Base-by-base conservation (phyloP, 805 yeast species). In the Myxozyma neotropica region DNA sequence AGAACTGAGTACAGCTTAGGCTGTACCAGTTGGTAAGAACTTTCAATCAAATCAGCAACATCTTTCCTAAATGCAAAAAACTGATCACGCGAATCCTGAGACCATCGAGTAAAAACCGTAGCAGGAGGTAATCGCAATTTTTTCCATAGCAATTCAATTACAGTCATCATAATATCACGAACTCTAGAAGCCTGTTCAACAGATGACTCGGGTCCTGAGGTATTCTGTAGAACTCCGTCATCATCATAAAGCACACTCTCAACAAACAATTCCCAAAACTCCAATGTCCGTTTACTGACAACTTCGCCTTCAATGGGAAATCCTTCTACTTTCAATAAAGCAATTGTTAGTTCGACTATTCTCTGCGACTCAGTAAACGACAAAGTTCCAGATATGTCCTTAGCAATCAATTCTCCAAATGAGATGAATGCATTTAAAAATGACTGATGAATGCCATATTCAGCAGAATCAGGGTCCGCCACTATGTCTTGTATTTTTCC, bases 11-110 rank as follows among this genome's bases (percentile, higher is more conserved):
- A 82, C 38, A 89, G 71, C 1, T 78, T 74, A 0, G 71, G 55
- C 39, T 88, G 89, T 38, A 89, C 77, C 4, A 88, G 76, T 0
- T 90, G 82, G 75, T 86, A 89, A 1, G 86, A 73, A 0, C 83
- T 77, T 55, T 90, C 94, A 64, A 89, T 82, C 39, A 92, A 77
- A 66, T 94, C 98, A 0, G 86, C 81, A 8, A 87, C 86, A 61
- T 87, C 93, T 33, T 82, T 75, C 66, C 97, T 80, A 72, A 83
- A 93, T 26, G 83, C 79, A 23, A 74, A 73, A 68, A 91, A 89
- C 64, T 87, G 95, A 21, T 80, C 78, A 58, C 75, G 71, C 26
- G 70, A 69, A 8, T 74, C 73, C 24, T 67, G 68, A 21, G 73
- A 67, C 78, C 76, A 74, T 3, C 15, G 42, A 12, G 43, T 33